These are phyloP conservation scores for Botrytis porri DNA, from an alignment of 2,329 filamentous ascomycete species.

Conservation along the genomic window DNA sequence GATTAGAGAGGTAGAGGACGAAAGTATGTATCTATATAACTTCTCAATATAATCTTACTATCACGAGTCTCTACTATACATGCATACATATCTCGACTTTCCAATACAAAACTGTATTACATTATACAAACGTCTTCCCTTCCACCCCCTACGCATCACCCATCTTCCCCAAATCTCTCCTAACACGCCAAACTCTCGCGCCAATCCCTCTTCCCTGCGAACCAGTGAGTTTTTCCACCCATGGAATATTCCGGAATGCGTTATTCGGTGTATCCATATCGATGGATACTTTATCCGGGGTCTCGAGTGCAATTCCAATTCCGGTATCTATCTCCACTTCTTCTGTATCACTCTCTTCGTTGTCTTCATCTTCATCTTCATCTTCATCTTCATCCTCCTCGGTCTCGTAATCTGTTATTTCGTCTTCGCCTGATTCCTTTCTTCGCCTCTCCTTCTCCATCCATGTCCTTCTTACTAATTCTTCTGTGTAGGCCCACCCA, in stretches of 20 bases:
- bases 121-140: neutral
- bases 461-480: conserved; percentile 45
- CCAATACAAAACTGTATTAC: neutral
- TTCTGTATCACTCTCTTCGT: neutral
- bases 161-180: conserved; percentile 55
- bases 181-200: conserved; percentile 60
- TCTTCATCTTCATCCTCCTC: conserved; percentile 15
- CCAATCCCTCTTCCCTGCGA: conserved; percentile 56
- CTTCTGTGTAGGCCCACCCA: conserved; percentile 67
- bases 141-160: conserved; percentile 21
- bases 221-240: conserved; percentile 57
- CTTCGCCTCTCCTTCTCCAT: conserved; percentile 22
- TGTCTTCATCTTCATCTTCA: neutral
- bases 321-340: neutral
- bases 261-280: neutral
- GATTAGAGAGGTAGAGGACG: no score
- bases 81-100: neutral
- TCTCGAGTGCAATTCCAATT: neutral
- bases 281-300: neutral
- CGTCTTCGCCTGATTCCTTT: conserved; percentile 7
- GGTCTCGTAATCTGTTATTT: neutral
- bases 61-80: neutral
- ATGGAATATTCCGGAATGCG: conserved; percentile 46
- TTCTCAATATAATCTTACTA: neutral
- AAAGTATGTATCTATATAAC: neutral